These are phyloP conservation scores for Porcisia hertigi DNA, from an alignment of 208 protist species.

Conservation along the genomic window DNA sequence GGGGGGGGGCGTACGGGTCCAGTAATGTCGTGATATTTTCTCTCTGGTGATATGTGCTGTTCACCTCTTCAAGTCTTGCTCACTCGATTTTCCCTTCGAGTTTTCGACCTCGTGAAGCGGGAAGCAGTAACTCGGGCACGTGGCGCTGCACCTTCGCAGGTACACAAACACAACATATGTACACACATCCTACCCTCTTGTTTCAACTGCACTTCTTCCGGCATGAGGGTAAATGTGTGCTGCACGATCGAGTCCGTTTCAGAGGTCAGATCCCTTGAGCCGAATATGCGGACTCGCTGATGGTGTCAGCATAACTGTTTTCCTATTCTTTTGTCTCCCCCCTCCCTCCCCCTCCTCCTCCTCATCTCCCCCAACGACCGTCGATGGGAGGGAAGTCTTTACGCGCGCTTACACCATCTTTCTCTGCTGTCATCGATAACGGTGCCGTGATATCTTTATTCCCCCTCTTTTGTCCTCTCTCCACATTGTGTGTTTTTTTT, in stretches of 20 bases:
- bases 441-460: background rate
- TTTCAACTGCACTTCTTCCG: background rate
- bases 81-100: too few relatives aligned
- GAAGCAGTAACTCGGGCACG: background rate
- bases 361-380: background rate
- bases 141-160: background rate
- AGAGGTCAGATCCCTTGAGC: background rate
- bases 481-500: background rate
- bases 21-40: too few relatives aligned
- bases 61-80: background rate
- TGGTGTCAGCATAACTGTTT: background rate
- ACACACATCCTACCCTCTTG: background rate
- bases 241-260: background rate
- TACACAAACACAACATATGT: background rate
- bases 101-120: too few relatives aligned
- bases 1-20: too few relatives aligned
- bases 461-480: background rate
- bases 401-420: background rate
- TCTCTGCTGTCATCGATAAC: background rate
- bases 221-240: background rate
- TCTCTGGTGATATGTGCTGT: constrained; percentile 8
- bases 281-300: background rate
- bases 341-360: background rate
- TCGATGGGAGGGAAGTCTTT: background rate
- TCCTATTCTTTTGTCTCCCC: background rate